Percentiles rank a stretch among this genome's conserved stretches.
phyloP scores from a whole-genome alignment of 179 eudicot genomes.

The Spinacia oleracea region DNA sequence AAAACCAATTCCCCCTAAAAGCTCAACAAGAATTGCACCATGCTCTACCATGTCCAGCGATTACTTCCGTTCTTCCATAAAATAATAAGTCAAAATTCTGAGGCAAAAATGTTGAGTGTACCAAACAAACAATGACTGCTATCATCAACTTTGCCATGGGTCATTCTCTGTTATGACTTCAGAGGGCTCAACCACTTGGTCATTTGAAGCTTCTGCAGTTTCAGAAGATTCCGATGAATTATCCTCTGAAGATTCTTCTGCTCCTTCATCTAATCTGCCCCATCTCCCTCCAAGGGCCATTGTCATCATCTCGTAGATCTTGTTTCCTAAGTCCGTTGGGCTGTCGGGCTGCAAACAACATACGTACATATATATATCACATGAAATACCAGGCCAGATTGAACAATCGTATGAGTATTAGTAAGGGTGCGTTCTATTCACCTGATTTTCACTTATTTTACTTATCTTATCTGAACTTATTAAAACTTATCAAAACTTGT shows the following conservation, averaged over 20 bases:
- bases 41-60: background rate
- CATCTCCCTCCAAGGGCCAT: constrained; percentile 97
- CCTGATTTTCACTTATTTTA: no score
- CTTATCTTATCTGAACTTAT: no score
- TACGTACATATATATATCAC: background rate
- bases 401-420: no score
- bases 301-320: constrained; percentile 98
- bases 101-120: constrained; percentile 3
- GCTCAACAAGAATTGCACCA: background rate
- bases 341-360: constrained; percentile 73
- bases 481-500: no score
- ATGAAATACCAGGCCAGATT: no score
- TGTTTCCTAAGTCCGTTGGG: constrained; percentile 87
- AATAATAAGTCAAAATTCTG: background rate
- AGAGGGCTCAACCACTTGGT: constrained; percentile 83
- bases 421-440: no score
- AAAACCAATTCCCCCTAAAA: background rate
- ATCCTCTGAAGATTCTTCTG: no score
- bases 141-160: constrained; percentile 80
- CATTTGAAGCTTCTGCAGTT: constrained; percentile 39
- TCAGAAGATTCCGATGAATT: constrained; percentile 35
- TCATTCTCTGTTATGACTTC: constrained; percentile 88
- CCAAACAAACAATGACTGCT: background rate
- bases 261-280: constrained; percentile 70
- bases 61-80: background rate